phyloP scores from a whole-genome alignment of 805 yeast species.

The Saccharomyces eubayanus region DNA sequence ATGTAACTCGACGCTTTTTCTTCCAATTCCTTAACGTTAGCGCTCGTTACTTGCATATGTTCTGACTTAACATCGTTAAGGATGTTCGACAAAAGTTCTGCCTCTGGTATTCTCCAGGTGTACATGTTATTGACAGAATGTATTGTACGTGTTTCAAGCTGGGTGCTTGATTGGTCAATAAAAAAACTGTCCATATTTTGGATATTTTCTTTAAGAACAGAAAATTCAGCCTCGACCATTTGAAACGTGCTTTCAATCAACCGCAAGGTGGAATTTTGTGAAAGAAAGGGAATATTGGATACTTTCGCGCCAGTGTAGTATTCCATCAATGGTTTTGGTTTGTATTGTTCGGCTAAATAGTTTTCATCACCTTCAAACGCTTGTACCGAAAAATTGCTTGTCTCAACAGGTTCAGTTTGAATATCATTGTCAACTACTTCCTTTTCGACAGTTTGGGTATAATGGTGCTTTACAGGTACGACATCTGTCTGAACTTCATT shows the following conservation, averaged over 20 bases:
- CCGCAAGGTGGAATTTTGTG: slow-evolving; percentile 12
- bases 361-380: slow-evolving; percentile 32
- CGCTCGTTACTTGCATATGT: background rate
- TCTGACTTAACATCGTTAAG: background rate
- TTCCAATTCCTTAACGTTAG: slow-evolving; percentile 1
- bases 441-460: background rate
- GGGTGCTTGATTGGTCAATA: slow-evolving; percentile 27
- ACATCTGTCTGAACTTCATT: background rate
- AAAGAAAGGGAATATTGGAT: slow-evolving; percentile 4
- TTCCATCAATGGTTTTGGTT: slow-evolving; percentile 13
- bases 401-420: slow-evolving; percentile 16
- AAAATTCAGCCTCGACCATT: slow-evolving; percentile 28
- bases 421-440: slow-evolving; percentile 1
- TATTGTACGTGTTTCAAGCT: slow-evolving; percentile 22
- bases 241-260: slow-evolving; percentile 24
- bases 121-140: slow-evolving; percentile 23
- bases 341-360: slow-evolving; percentile 21
- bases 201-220: slow-evolving; percentile 28
- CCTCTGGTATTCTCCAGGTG: slow-evolving; percentile 35
- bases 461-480: background rate
- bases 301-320: slow-evolving; percentile 20
- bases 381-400: slow-evolving; percentile 18
- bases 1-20: background rate
- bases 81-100: slow-evolving; percentile 9
- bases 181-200: slow-evolving; percentile 23